Conservation (phyloP, 192 early-diverging fungal genomes). For the Helicostylum pulchrum region DNA sequence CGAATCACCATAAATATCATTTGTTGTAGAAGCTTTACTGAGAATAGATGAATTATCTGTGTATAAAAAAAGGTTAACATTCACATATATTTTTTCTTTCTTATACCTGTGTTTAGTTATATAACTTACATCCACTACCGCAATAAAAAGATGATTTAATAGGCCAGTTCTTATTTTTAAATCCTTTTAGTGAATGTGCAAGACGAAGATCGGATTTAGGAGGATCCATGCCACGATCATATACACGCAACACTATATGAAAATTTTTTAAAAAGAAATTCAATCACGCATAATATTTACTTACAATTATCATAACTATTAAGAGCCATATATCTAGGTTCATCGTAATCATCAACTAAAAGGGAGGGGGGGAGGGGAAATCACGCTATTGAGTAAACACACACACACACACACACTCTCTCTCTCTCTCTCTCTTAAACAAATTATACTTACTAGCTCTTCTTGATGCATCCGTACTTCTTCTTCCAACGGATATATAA, state of each 20-base stretch:
- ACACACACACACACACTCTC: background rate
- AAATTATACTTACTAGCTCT: slow-evolving; percentile 29
- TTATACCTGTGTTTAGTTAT: background rate
- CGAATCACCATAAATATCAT: slow-evolving; percentile 18
- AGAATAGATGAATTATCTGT: slow-evolving; percentile 36
- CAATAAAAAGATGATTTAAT: slow-evolving; percentile 85
- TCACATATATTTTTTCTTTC: background rate
- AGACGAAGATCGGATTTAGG: slow-evolving; percentile 65
- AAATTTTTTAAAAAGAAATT: background rate
- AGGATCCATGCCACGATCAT: slow-evolving; percentile 82
- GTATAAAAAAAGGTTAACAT: background rate
- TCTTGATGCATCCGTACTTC: slow-evolving; percentile 36
- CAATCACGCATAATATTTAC: background rate
- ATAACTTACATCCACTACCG: slow-evolving; percentile 60
- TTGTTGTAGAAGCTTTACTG: slow-evolving; percentile 20
- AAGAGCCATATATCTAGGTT: slow-evolving; percentile 79
- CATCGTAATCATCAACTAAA: slow-evolving; percentile 48
- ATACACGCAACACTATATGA: slow-evolving; percentile 77
- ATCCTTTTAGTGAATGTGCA: slow-evolving; percentile 83
- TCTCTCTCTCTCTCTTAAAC: background rate
- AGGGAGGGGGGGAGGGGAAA: background rate
- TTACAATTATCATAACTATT: slow-evolving; percentile 93
- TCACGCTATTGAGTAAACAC: slow-evolving; percentile 6
- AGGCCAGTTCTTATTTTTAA: slow-evolving; percentile 94
- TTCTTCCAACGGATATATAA: slow-evolving; percentile 60